Conservation (phyloP, 495 filamentous ascomycete species). For the Aspergillus incahuasiensis region DNA sequence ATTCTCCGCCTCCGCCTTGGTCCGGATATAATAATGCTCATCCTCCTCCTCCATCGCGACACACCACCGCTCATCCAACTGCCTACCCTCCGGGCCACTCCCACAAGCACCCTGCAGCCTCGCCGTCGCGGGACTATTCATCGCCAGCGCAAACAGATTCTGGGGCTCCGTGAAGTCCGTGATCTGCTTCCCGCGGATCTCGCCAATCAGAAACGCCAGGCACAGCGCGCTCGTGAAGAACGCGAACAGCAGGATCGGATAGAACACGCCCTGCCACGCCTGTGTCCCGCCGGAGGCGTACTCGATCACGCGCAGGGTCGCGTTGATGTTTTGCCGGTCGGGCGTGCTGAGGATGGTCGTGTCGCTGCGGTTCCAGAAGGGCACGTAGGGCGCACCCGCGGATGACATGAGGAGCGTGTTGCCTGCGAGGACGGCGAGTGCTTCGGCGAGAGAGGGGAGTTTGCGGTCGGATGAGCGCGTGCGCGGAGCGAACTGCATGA, state of each 20-base stretch:
- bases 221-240: constrained; percentile 60
- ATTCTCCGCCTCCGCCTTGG: constrained; percentile 23
- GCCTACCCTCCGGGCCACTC: constrained; percentile 48
- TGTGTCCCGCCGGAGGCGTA: constrained; percentile 58
- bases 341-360: neutral
- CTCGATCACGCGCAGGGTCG: constrained; percentile 50
- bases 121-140: constrained; percentile 59
- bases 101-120: constrained; percentile 60
- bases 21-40: constrained; percentile 36
- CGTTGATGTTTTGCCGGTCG: constrained; percentile 50
- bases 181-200: constrained; percentile 50
- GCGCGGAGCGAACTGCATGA: constrained; percentile 49
- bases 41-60: constrained; percentile 43
- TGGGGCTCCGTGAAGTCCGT: constrained; percentile 73
- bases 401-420: constrained; percentile 56
- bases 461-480: constrained; percentile 25
- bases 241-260: constrained; percentile 54
- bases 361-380: constrained; percentile 50
- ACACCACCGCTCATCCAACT: constrained; percentile 57
- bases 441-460: constrained; percentile 61
- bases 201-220: constrained; percentile 51
- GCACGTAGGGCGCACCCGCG: constrained; percentile 50
- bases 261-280: constrained; percentile 58
- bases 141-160: constrained; percentile 63
- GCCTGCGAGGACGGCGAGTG: constrained; percentile 60